Conservation (phyloP, 208 protist species). For the Naegleria fowleri region DNA sequence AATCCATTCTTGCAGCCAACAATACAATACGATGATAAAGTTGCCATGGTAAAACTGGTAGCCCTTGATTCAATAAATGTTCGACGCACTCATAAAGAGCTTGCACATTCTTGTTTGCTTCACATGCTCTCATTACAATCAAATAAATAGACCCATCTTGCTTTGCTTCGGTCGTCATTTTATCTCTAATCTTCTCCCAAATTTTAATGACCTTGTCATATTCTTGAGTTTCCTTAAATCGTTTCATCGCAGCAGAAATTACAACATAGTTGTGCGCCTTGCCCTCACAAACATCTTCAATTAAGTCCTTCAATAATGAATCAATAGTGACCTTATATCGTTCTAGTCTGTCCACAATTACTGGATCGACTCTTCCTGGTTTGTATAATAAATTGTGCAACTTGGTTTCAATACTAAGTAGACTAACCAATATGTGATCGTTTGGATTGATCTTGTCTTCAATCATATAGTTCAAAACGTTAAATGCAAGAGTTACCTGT, state of each 20-base stretch:
- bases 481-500: not conserved
- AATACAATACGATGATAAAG: not conserved
- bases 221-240: not conserved
- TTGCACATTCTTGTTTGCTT: not conserved
- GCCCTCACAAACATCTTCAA: not conserved
- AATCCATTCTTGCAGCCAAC: too few relatives aligned
- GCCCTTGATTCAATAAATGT: not conserved
- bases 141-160: not conserved
- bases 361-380: not conserved
- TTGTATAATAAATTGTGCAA: not conserved
- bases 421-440: not conserved
- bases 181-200: not conserved
- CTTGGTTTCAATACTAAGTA: not conserved
- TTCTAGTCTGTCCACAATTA: not conserved
- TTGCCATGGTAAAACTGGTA: not conserved
- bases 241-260: not conserved
- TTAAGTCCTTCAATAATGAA: not conserved
- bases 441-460: not conserved
- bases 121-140: not conserved
- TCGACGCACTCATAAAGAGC: not conserved
- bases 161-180: not conserved
- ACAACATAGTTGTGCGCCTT: not conserved
- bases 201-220: not conserved
- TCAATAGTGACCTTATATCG: not conserved
- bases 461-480: not conserved